A percentile compares a stretch with the other conserved stretches of the same genome.
Evolutionary conservation across 495 filamentous ascomycete genomes (phyloP).

Genomic region (Aspergillus conjunctus): DNA sequence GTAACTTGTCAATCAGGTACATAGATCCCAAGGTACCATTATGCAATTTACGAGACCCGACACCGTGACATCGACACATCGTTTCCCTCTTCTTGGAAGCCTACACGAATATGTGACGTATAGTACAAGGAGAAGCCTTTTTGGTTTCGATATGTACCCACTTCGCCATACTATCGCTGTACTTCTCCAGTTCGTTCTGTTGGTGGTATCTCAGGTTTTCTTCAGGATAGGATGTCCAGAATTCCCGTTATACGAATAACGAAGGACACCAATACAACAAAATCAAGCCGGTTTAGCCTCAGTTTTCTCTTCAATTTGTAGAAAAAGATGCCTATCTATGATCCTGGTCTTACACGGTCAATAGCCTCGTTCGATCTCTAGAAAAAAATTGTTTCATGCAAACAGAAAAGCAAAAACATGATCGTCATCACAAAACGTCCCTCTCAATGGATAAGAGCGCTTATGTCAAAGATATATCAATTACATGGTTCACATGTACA

Average conservation of each 20-base stretch:
- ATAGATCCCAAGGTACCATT: no score
- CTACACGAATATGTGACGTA: no score
- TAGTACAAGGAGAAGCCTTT: no score
- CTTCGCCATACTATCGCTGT: not conserved
- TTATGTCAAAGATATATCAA: not conserved
- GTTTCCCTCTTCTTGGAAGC: no score
- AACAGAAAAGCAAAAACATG: not conserved
- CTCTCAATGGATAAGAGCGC: not conserved
- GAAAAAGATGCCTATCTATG: not conserved
- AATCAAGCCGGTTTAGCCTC: not conserved
- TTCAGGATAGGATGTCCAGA: not conserved
- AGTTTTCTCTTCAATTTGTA: not conserved
- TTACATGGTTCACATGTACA: conserved; percentile 6
- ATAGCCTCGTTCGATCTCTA: not conserved
- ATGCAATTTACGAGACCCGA: no score
- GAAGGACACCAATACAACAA: not conserved
- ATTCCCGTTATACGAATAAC: not conserved
- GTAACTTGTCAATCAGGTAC: no score
- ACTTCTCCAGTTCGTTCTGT: not conserved
- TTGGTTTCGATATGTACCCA: no score
- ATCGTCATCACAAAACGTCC: not conserved
- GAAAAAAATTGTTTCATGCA: not conserved
- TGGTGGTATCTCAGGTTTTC: not conserved
- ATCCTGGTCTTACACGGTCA: not conserved
- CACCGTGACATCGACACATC: no score